Evolutionary conservation across 768 basidiomycete genomes (phyloP).

Genomic region (Dendrothele bispora): DNA sequence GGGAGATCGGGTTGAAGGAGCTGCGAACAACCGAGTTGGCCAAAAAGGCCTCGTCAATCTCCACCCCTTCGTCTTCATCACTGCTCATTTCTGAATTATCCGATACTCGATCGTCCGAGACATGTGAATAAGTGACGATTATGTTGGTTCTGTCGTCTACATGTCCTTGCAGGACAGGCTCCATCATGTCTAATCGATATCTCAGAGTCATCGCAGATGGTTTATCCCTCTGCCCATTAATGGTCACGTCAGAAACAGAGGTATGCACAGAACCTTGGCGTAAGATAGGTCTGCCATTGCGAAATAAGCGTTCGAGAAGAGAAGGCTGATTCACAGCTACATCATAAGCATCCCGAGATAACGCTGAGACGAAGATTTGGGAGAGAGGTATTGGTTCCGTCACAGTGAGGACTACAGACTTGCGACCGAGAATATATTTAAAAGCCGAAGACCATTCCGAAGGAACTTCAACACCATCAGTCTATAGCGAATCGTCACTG

Average conservation of each 20-base stretch:
- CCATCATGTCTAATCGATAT: conserved; percentile 58
- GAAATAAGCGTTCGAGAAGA: conserved; percentile 44
- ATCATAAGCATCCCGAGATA: conserved; percentile 49
- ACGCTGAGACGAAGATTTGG: conserved; percentile 52
- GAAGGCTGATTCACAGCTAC: conserved; percentile 33
- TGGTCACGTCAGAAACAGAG: conserved; percentile 17
- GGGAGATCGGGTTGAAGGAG: conserved; percentile 19
- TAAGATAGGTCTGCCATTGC: conserved; percentile 41
- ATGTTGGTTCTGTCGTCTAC: conserved; percentile 52
- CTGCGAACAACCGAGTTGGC: conserved; percentile 45
- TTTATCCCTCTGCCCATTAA: conserved; percentile 15
- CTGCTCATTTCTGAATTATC: conserved; percentile 16
- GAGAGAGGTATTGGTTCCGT: conserved; percentile 39
- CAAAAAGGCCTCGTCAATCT: conserved; percentile 75
- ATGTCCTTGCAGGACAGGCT: conserved; percentile 76
- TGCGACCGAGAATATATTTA: conserved; percentile 30
- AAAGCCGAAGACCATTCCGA: conserved; percentile 37
- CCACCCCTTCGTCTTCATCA: conserved; percentile 44
- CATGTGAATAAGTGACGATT: conserved; percentile 36
- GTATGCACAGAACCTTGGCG: conserved; percentile 47
- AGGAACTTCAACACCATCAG: conserved; percentile 39
- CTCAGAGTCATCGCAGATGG: conserved; percentile 20
- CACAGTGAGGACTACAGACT: conserved; percentile 19
- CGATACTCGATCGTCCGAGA: conserved; percentile 14
- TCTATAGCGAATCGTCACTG: conserved; percentile 20